Conservation (phyloP, 495 filamentous ascomycete genomes). For the Apiosordaria backusii region DNA sequence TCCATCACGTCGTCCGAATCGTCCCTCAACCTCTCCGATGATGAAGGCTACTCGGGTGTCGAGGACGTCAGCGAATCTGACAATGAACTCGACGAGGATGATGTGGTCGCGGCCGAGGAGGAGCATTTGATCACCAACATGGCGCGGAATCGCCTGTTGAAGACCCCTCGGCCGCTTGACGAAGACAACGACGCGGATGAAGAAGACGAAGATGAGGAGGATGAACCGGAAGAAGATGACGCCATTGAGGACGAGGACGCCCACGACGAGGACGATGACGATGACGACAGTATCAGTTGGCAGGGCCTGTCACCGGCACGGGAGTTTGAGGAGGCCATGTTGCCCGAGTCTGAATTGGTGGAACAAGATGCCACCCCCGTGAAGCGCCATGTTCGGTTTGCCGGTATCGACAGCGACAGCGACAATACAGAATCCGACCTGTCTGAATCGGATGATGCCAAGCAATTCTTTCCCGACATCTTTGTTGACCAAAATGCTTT, state of each 20-base stretch:
- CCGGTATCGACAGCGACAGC: constrained; percentile 43
- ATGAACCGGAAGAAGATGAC: constrained; percentile 40
- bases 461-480: constrained; percentile 63
- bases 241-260: constrained; percentile 39
- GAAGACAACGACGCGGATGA: constrained; percentile 33
- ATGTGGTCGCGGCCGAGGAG: constrained; percentile 70
- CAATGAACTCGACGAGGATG: constrained; percentile 63
- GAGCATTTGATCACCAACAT: constrained; percentile 56
- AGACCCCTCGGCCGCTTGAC: constrained; percentile 43
- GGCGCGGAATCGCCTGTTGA: constrained; percentile 30
- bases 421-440: constrained; percentile 47
- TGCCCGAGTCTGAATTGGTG: not conserved
- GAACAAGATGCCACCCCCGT: constrained; percentile 45
- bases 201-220: constrained; percentile 32
- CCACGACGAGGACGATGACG: constrained; percentile 33
- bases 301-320: constrained; percentile 43
- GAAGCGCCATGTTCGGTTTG: constrained; percentile 50
- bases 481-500: constrained; percentile 69
- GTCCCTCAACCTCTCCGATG: constrained; percentile 55
- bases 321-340: not conserved
- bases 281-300: constrained; percentile 40
- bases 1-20: constrained; percentile 37
- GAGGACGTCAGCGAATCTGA: constrained; percentile 75
- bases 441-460: constrained; percentile 36
- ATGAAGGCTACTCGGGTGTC: constrained; percentile 68